phyloP scores from a whole-genome alignment of 139 green algal genomes.

The Gonium pectorale region DNA sequence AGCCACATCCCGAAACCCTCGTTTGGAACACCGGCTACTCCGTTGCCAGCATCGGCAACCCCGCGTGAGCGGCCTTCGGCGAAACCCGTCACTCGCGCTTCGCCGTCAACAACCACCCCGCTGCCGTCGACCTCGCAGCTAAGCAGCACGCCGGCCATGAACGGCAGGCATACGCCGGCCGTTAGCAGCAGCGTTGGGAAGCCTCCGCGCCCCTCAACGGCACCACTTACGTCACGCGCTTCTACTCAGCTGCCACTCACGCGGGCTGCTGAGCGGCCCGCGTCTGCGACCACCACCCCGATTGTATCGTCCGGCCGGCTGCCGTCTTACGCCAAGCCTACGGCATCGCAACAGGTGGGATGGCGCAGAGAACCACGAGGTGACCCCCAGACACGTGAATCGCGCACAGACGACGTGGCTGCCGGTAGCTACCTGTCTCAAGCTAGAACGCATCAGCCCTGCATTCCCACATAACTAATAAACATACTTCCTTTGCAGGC shows the following conservation, averaged over 20 bases:
- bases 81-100: not conserved
- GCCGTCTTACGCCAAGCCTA: conserved; percentile 44
- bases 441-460: too few relatives aligned
- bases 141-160: not conserved
- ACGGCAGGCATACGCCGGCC: conserved; percentile 30
- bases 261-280: conserved; percentile 27
- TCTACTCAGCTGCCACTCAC: too few relatives aligned
- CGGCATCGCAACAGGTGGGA: conserved; percentile 38
- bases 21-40: not conserved
- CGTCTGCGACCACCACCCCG: not conserved
- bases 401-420: too few relatives aligned
- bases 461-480: too few relatives aligned
- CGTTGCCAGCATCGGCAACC: not conserved
- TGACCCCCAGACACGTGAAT: too few relatives aligned
- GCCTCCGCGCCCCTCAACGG: conserved; percentile 18
- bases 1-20: conserved; percentile 28
- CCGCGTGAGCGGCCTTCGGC: not conserved
- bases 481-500: too few relatives aligned
- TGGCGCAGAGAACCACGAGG: too few relatives aligned
- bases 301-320: not conserved
- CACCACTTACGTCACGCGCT: not conserved
- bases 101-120: not conserved
- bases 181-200: not conserved
- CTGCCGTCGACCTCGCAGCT: not conserved
- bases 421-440: too few relatives aligned